Evolutionary conservation across 495 filamentous ascomycete species (phyloP).

Genomic region (Neurospora tetrasperma): DNA sequence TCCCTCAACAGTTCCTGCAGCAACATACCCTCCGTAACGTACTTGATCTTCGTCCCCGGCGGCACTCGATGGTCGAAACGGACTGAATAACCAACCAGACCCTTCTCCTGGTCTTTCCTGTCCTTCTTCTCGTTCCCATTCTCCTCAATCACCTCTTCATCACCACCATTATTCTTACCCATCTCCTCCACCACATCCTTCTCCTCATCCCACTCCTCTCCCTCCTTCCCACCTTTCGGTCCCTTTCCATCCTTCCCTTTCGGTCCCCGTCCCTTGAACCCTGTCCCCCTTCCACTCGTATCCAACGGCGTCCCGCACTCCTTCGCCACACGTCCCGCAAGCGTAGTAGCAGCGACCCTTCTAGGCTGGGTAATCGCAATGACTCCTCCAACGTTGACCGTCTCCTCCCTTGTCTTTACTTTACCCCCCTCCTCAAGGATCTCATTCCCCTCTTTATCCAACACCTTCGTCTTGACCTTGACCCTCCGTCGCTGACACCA

Average conservation of each 20-base stretch:
- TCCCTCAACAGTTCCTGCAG: conserved; percentile 89
- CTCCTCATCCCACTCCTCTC: background rate
- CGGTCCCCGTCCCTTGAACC: background rate
- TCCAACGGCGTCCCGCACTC: conserved; percentile 77
- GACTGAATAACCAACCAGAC: conserved; percentile 84
- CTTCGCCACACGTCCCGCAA: conserved; percentile 78
- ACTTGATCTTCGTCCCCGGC: conserved; percentile 70
- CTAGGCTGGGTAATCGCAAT: conserved; percentile 95
- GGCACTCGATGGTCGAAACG: conserved; percentile 80
- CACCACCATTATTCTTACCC: background rate
- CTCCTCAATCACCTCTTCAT: background rate
- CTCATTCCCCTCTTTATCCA: background rate
- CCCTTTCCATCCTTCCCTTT: background rate
- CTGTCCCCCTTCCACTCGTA: background rate
- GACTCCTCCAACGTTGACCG: conserved; percentile 60
- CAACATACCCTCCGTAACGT: conserved; percentile 92
- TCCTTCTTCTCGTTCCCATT: conserved; percentile 29
- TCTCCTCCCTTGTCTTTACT: conserved; percentile 27
- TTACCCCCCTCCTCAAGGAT: background rate
- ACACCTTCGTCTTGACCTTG: conserved; percentile 22
- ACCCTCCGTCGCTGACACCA: conserved; percentile 61
- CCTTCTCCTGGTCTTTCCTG: conserved; percentile 36
- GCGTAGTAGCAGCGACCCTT: conserved; percentile 86
- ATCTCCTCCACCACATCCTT: background rate
- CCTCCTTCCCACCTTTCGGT: background rate